phyloP scores from a whole-genome alignment of 73 alveolate genomes.

The Paramecium bursaria region DNA sequence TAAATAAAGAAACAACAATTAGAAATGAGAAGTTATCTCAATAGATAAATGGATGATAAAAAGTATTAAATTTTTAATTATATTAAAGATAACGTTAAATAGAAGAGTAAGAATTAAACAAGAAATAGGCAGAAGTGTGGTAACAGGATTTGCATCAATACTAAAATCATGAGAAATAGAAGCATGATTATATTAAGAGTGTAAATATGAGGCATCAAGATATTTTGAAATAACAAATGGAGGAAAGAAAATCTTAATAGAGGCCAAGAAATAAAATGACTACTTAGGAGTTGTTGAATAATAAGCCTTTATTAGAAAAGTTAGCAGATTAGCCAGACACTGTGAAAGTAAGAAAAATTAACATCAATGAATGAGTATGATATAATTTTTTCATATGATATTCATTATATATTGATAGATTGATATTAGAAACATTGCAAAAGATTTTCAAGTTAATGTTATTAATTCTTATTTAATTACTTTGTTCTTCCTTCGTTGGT shows the following conservation, averaged over 20 bases:
- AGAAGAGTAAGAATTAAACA: slow-evolving; percentile 59
- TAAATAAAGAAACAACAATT: slow-evolving; percentile 11
- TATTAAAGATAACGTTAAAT: slow-evolving; percentile 17
- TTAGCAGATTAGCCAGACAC: slow-evolving; percentile 61
- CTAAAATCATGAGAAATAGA: slow-evolving; percentile 53
- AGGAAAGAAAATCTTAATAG: slow-evolving; percentile 49
- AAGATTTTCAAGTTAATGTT: too few relatives aligned
- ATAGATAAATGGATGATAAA: slow-evolving; percentile 66
- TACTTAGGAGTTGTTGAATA: slow-evolving; percentile 61
- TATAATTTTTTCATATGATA: too few relatives aligned
- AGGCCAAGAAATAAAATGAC: slow-evolving; percentile 64
- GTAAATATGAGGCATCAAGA: slow-evolving; percentile 64
- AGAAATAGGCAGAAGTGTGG: slow-evolving; percentile 68
- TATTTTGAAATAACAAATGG: slow-evolving; percentile 60
- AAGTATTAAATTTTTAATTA: slow-evolving; percentile 4
- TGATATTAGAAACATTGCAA: too few relatives aligned
- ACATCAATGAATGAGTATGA: too few relatives aligned
- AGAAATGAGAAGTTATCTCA: slow-evolving; percentile 69
- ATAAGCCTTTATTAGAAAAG: slow-evolving; percentile 64
- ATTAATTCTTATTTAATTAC: too few relatives aligned
- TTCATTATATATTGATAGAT: too few relatives aligned
- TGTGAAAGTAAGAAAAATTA: slow-evolving; percentile 32
- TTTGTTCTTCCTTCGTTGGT: too few relatives aligned
- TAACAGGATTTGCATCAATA: slow-evolving; percentile 43
- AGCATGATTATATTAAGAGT: slow-evolving; percentile 62